A percentile compares a stretch with the other conserved stretches of the same genome.
Evolutionary conservation across 2,329 filamentous ascomycete species (phyloP).

Genomic region (Aspergillus sp.): DNA sequence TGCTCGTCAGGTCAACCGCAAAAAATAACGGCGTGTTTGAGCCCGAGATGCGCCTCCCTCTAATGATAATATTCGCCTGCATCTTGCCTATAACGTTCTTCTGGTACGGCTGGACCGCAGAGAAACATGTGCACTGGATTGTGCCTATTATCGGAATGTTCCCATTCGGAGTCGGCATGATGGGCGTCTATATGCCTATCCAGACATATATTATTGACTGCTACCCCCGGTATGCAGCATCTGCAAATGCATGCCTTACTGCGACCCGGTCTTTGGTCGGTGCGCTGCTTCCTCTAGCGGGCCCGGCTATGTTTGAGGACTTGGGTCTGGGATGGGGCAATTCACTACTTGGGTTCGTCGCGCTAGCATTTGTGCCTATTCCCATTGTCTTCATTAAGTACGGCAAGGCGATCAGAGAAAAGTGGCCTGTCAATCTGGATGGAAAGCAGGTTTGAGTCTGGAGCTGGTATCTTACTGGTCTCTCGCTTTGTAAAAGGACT

Average conservation of each 20-base stretch:
- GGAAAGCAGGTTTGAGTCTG: too few species aligned
- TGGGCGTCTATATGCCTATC: conserved; percentile 56
- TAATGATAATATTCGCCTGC: conserved; percentile 56
- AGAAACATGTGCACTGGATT: conserved; percentile 57
- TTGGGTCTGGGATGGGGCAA: conserved; percentile 52
- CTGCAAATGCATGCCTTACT: conserved; percentile 53
- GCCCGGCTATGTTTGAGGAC: conserved; percentile 47
- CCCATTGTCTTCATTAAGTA: conserved; percentile 14
- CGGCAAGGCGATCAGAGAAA: conserved; percentile 9
- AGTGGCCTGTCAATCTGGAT: neutral
- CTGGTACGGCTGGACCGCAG: conserved; percentile 60
- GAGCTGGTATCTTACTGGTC: too few species aligned
- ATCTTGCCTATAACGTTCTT: conserved; percentile 57
- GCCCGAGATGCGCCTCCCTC: conserved; percentile 53
- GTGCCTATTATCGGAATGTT: conserved; percentile 60
- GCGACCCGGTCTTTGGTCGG: conserved; percentile 56
- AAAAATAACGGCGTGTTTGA: conserved; percentile 40
- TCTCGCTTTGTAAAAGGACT: too few species aligned
- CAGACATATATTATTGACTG: conserved; percentile 64
- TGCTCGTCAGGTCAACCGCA: conserved; percentile 30
- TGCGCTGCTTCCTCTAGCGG: conserved; percentile 61
- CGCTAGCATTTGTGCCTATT: conserved; percentile 48
- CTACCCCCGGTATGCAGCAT: conserved; percentile 48
- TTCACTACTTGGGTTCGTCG: conserved; percentile 55
- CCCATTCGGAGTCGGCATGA: conserved; percentile 57